Conservation (phyloP, 805 yeast species). For the Candida corydali region DNA sequence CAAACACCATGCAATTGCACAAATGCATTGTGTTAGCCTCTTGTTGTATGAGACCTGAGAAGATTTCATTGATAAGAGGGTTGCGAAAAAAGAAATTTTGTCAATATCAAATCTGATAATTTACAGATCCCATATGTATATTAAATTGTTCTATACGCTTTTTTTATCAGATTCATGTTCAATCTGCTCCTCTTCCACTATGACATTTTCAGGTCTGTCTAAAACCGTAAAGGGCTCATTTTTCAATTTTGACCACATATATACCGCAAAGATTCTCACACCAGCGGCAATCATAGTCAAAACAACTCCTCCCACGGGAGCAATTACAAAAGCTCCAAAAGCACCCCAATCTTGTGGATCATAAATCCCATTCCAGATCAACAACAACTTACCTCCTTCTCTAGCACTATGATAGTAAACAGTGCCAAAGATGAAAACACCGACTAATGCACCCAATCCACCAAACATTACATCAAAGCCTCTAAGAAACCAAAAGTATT, state of each 20-base stretch:
- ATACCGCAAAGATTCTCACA: slow-evolving; percentile 37
- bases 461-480: slow-evolving; percentile 82
- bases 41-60: slow-evolving; percentile 6
- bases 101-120: too few relatives aligned
- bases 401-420: slow-evolving; percentile 68
- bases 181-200: slow-evolving; percentile 12
- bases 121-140: too few relatives aligned
- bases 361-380: slow-evolving; percentile 79
- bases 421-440: slow-evolving; percentile 80
- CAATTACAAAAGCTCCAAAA: slow-evolving; percentile 89
- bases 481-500: slow-evolving; percentile 58
- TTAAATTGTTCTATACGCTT: slow-evolving; percentile 6
- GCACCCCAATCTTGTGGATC: slow-evolving; percentile 82
- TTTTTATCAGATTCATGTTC: slow-evolving; percentile 7
- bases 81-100: neutral
- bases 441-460: slow-evolving; percentile 76
- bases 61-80: slow-evolving; percentile 6
- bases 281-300: slow-evolving; percentile 52
- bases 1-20: slow-evolving; percentile 54
- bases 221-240: slow-evolving; percentile 44
- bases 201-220: slow-evolving; percentile 28
- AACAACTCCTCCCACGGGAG: slow-evolving; percentile 76
- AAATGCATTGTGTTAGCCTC: slow-evolving; percentile 35
- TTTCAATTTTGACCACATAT: slow-evolving; percentile 26
- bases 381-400: slow-evolving; percentile 72